Evolutionary conservation across 352 stramenopile genomes (phyloP), one percentile per base, ranked within the genome.

Genomic region (Blastocystis hominis): DNA sequence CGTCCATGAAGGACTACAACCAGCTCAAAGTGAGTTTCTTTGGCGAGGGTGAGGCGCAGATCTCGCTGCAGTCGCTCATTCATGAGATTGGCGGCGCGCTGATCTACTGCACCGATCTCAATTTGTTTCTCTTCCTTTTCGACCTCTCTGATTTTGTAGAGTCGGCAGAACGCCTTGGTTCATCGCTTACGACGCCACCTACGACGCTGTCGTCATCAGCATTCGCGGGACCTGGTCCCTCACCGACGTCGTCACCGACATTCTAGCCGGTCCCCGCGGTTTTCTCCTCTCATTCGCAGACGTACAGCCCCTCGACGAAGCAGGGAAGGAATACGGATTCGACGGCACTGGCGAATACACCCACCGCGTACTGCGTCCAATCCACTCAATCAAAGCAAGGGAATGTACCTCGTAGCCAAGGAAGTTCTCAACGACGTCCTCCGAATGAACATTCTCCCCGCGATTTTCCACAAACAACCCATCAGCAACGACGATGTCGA

Each of bases 191-290:
- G 70, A 80, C 42, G 30, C 46, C 36, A 80, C 30, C 38, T 80
- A 64, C 42, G 70, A 80, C 30, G 24, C 38, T 47, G 46, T 80
- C 20, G 70, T 80, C 13, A 62, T 80, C 54, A 80, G 72, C 50
- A 68, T 84, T 24, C 72, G 72, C n/a, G 72, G 72, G 36, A 84
- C 72, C 6, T 84, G 72, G 72, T 68, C 50, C 17, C 17, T 84
- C 1, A 64, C 66, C 24, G 72, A 84, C 40, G 50, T 84, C 17
- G 54, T 84, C 55, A 84, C 72, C 34, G 72, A 84, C 44, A 68
- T 84, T 38, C 24, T 80, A 34, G 46, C 53, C 4, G 70, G 70
- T 64, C 0, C 7, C 7, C 7, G 17, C 13, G 24, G 0, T 47
- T n/a, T 15, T 7, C 20, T 15, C 0, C 10, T 54, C 40, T 78